Conservation (phyloP, 1,139 yeast species). For the Scheffersomyces insectosa region DNA sequence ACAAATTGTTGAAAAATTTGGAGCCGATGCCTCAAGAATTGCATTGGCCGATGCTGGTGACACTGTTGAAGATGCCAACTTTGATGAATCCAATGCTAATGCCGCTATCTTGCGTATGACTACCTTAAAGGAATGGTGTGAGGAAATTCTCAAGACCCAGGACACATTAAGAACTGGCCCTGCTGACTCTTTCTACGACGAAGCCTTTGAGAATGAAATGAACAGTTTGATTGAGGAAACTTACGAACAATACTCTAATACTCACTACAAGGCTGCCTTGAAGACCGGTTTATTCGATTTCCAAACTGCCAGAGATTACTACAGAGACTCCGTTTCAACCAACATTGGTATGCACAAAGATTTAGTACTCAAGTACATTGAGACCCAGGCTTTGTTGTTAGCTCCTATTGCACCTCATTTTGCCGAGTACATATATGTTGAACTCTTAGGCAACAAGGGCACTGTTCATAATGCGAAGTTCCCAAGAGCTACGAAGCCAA, state of each 20-base stretch:
- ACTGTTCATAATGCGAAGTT: slow-evolving; percentile 75
- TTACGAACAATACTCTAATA: slow-evolving; percentile 63
- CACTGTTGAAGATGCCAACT: slow-evolving; percentile 94
- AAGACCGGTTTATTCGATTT: slow-evolving; percentile 90
- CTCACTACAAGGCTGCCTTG: slow-evolving; percentile 86
- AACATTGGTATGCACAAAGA: slow-evolving; percentile 78
- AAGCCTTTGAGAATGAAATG: slow-evolving; percentile 93
- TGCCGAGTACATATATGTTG: slow-evolving; percentile 86
- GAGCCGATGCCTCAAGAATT: slow-evolving; percentile 97
- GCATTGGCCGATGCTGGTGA: slow-evolving; percentile 99
- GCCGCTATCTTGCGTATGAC: slow-evolving; percentile 94
- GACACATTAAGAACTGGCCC: slow-evolving; percentile 71
- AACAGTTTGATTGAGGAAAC: slow-evolving; percentile 76
- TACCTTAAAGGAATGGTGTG: slow-evolving; percentile 95
- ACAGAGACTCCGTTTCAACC: slow-evolving; percentile 74
- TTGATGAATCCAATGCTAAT: slow-evolving; percentile 94
- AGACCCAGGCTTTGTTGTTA: slow-evolving; percentile 77
- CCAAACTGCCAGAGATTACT: slow-evolving; percentile 94
- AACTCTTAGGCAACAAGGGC: slow-evolving; percentile 58
- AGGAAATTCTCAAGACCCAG: slow-evolving; percentile 57
- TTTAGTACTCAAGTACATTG: slow-evolving; percentile 77
- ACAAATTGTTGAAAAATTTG: slow-evolving; percentile 83
- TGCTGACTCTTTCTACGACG: slow-evolving; percentile 69
- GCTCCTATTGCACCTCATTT: slow-evolving; percentile 97
- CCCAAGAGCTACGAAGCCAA: slow-evolving; percentile 72